Conservation (phyloP, 192 early-diverging fungal species). For the Rhizoclosmatium globosum region DNA sequence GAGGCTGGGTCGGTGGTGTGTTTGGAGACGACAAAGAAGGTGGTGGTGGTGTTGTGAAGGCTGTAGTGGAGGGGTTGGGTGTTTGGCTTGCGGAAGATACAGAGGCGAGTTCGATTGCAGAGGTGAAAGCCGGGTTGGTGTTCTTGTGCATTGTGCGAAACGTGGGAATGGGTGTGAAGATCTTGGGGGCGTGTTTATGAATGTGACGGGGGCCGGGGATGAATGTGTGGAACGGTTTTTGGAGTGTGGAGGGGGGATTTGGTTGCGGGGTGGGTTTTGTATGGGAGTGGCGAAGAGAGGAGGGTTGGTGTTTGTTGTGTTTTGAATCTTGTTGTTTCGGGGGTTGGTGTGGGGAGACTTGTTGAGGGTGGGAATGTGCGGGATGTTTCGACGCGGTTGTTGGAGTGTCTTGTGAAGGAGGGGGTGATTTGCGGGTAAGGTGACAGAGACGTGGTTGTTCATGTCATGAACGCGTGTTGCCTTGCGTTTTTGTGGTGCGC, state of each 20-base stretch:
- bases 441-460: constrained; percentile 3
- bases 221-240: constrained; percentile 8
- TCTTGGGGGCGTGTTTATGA: constrained; percentile 11
- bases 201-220: constrained; percentile 1
- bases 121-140: constrained; percentile 16
- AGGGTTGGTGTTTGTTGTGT: constrained; percentile 31
- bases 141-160: constrained; percentile 6
- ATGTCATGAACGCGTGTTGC: constrained; percentile 28
- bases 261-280: constrained; percentile 14
- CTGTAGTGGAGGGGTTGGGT: not conserved
- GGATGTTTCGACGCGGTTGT: not conserved
- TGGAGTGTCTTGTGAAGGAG: not conserved
- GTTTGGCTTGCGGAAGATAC: constrained; percentile 27
- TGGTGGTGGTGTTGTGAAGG: not conserved
- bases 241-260: constrained; percentile 13
- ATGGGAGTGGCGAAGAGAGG: not conserved
- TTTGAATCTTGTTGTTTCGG: constrained; percentile 28
- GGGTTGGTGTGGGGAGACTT: too few relatives aligned
- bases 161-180: not conserved
- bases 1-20: not conserved
- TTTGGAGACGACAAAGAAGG: not conserved
- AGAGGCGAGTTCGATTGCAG: not conserved
- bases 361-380: not conserved
- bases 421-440: not conserved
- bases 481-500: constrained; percentile 14